phyloP scores from a whole-genome alignment of 768 basidiomycete species.

The Boletellus ananas region DNA sequence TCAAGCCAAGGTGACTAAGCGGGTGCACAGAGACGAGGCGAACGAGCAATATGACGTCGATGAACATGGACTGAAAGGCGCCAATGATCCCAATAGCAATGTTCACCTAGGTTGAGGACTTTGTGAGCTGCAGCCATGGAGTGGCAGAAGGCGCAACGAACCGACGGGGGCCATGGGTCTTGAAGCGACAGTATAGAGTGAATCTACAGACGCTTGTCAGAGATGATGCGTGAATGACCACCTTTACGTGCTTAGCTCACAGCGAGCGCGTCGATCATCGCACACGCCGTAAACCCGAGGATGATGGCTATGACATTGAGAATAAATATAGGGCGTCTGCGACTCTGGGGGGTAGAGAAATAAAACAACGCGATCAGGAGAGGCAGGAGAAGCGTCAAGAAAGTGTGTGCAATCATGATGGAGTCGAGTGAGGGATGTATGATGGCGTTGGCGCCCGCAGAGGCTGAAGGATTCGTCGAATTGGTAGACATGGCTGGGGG shows the following conservation, averaged over 20 bases:
- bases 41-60: conserved; percentile 28
- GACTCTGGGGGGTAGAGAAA: conserved; percentile 25
- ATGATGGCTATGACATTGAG: conserved; percentile 24
- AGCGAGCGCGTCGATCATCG: conserved; percentile 17
- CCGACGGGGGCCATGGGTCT: conserved; percentile 20
- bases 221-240: too few species aligned
- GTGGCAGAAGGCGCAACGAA: not conserved
- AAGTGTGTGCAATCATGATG: conserved; percentile 29
- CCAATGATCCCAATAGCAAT: conserved; percentile 32
- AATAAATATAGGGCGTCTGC: conserved; percentile 26
- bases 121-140: not conserved
- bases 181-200: conserved; percentile 25
- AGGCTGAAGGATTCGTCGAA: conserved; percentile 1
- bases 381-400: conserved; percentile 29
- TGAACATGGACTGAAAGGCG: conserved; percentile 25
- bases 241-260: conserved; percentile 9
- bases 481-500: conserved; percentile 13
- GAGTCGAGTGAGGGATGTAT: conserved; percentile 21
- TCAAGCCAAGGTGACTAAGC: conserved; percentile 7
- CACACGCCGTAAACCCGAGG: conserved; percentile 20
- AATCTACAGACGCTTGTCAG: conserved; percentile 16
- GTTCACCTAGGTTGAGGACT: conserved; percentile 8
- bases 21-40: conserved; percentile 30
- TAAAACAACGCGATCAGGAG: conserved; percentile 30
- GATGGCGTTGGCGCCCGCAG: not conserved